Evolutionary conservation across 2,329 filamentous ascomycete genomes (phyloP).

Genomic region (Lasiodiplodia sp.): DNA sequence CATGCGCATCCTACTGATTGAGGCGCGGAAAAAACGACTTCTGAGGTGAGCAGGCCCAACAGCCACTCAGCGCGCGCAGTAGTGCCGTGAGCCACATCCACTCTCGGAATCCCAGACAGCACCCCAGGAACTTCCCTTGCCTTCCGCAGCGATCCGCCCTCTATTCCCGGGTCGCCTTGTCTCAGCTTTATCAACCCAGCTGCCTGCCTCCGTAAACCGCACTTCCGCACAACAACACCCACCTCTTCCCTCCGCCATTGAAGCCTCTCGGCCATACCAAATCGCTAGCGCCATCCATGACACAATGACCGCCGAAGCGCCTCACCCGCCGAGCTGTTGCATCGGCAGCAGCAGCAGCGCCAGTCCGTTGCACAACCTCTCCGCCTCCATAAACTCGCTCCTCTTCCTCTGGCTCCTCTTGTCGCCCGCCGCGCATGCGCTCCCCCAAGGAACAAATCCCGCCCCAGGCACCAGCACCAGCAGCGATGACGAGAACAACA

Average conservation of each 20-base stretch:
- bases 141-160: constrained; percentile 19
- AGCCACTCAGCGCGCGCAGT: no score
- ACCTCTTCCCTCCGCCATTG: constrained; percentile 11
- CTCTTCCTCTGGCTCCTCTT: constrained; percentile 30
- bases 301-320: constrained; percentile 18
- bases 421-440: constrained; percentile 47
- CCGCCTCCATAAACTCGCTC: constrained; percentile 13
- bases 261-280: neutral
- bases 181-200: constrained; percentile 17
- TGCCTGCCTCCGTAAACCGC: constrained; percentile 7
- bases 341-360: constrained; percentile 2
- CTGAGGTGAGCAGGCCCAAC: constrained; percentile 10
- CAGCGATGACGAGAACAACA: constrained; percentile 2
- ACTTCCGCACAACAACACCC: neutral
- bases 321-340: constrained; percentile 4
- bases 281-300: neutral
- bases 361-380: neutral
- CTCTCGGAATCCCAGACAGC: constrained; percentile 1
- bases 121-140: constrained; percentile 13
- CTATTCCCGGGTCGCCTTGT: constrained; percentile 24
- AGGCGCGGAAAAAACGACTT: neutral
- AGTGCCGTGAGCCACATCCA: neutral
- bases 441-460: constrained; percentile 31
- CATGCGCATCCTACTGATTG: neutral
- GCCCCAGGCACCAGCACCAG: constrained; percentile 14